A percentile compares a stretch with the other conserved stretches of the same genome.
Evolutionary conservation across 192 early-diverging fungal genomes (phyloP).

Genomic region (Paraglomus occultum): DNA sequence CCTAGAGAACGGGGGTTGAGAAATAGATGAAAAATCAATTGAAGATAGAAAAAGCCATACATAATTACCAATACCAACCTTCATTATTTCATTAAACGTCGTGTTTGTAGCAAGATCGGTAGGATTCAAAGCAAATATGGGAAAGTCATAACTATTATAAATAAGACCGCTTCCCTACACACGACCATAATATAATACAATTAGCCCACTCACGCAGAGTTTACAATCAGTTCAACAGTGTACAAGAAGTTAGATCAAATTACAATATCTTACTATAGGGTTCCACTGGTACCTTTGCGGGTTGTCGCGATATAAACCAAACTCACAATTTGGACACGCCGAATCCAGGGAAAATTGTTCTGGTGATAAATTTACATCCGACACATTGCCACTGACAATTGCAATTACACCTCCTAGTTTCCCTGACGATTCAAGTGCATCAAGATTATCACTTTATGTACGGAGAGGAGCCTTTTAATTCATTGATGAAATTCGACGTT

Average conservation of each 20-base stretch:
- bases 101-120: conserved; percentile 32
- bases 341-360: conserved; percentile 53
- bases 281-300: conserved; percentile 63
- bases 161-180: conserved; percentile 59
- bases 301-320: conserved; percentile 62
- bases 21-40: conserved; percentile 9
- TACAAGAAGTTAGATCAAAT: background rate
- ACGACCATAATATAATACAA: background rate
- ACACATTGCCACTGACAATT: conserved; percentile 38
- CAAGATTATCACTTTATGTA: conserved; percentile 45
- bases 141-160: conserved; percentile 57
- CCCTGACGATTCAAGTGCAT: conserved; percentile 40
- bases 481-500: background rate
- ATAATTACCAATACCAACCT: conserved; percentile 35
- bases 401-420: conserved; percentile 60
- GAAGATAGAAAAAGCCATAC: conserved; percentile 1
- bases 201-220: background rate
- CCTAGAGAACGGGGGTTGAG: conserved; percentile 34
- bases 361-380: conserved; percentile 36
- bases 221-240: no score
- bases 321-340: conserved; percentile 67
- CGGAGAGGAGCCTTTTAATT: background rate
- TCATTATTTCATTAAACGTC: conserved; percentile 44
- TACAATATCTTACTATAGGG: conserved; percentile 48
- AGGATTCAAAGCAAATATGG: conserved; percentile 60